Evolutionary conservation across 2,329 filamentous ascomycete genomes (phyloP).

Genomic region (Thielaviopsis cerberus): DNA sequence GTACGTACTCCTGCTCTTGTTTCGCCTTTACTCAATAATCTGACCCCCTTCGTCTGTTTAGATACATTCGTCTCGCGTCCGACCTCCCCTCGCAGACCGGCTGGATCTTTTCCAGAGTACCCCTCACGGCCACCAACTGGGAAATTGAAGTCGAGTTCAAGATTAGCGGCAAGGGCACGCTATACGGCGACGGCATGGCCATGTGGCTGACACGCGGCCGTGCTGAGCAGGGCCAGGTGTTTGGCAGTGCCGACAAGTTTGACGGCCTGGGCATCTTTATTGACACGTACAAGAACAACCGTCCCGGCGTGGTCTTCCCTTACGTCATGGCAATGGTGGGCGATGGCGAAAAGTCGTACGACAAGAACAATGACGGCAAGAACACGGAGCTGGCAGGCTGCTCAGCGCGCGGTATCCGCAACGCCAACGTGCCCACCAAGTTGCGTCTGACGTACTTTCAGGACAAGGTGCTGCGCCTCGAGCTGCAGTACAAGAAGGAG

Average conservation of each 20-base stretch:
- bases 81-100: conserved; percentile 80
- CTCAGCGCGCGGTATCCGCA: conserved; percentile 79
- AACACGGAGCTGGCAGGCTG: conserved; percentile 82
- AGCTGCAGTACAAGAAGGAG: conserved; percentile 85
- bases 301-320: conserved; percentile 84
- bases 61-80: conserved; percentile 81
- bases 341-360: conserved; percentile 73
- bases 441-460: conserved; percentile 87
- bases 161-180: conserved; percentile 70
- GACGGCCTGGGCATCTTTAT: conserved; percentile 91
- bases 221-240: conserved; percentile 61
- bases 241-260: conserved; percentile 73
- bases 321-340: conserved; percentile 98
- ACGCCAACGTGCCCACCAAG: conserved; percentile 62
- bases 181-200: conserved; percentile 91
- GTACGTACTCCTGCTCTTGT: conserved; percentile 23
- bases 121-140: conserved; percentile 95
- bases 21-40: neutral
- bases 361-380: conserved; percentile 90
- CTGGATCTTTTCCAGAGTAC: conserved; percentile 86
- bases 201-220: conserved; percentile 97
- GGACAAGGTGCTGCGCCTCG: conserved; percentile 76
- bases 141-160: conserved; percentile 94
- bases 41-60: conserved; percentile 18
- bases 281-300: conserved; percentile 99